Conservation (phyloP, 148 eudicot genomes). For the Heliamphora exappendiculata region DNA sequence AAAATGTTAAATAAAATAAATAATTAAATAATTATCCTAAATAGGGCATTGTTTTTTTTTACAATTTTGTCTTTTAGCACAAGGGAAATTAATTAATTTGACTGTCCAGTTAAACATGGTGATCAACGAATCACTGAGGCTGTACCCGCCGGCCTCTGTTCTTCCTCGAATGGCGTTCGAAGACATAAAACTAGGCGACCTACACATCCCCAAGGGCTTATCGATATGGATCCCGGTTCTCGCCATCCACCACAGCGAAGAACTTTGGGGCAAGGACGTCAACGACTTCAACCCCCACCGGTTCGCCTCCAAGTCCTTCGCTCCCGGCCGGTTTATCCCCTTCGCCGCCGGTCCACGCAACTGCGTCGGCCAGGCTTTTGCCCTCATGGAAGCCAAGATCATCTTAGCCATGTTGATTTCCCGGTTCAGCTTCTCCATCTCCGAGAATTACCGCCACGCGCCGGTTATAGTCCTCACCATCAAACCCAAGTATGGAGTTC, state of each 20-base stretch:
- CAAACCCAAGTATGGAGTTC: slow-evolving; percentile 92
- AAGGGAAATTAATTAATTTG: too few relatives aligned
- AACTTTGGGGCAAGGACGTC: slow-evolving; percentile 74
- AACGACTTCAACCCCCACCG: slow-evolving; percentile 76
- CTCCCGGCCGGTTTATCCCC: slow-evolving; percentile 63
- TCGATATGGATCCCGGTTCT: slow-evolving; percentile 94
- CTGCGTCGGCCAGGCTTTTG: slow-evolving; percentile 79
- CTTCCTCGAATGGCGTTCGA: slow-evolving; percentile 87
- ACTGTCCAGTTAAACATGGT: slow-evolving; percentile 62
- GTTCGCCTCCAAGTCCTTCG: slow-evolving; percentile 50
- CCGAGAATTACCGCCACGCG: slow-evolving; percentile 70
- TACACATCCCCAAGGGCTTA: slow-evolving; percentile 71
- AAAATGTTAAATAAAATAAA: too few relatives aligned
- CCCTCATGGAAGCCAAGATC: slow-evolving; percentile 82
- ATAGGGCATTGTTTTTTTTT: too few relatives aligned
- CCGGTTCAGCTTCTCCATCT: slow-evolving; percentile 50
- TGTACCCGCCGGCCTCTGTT: slow-evolving; percentile 85
- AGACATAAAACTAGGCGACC: slow-evolving; percentile 68
- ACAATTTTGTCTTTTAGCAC: too few relatives aligned
- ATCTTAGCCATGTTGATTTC: slow-evolving; percentile 68
- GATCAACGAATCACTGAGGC: slow-evolving; percentile 72
- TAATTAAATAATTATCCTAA: too few relatives aligned
- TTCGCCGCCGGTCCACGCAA: slow-evolving; percentile 87
- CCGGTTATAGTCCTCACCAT: slow-evolving; percentile 76
- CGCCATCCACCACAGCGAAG: slow-evolving; percentile 73